Percentiles rank a stretch among this genome's conserved stretches.
These are phyloP conservation scores for Solanum microdontum DNA, from an alignment of 257 asterid genomes.

Conservation along the genomic window DNA sequence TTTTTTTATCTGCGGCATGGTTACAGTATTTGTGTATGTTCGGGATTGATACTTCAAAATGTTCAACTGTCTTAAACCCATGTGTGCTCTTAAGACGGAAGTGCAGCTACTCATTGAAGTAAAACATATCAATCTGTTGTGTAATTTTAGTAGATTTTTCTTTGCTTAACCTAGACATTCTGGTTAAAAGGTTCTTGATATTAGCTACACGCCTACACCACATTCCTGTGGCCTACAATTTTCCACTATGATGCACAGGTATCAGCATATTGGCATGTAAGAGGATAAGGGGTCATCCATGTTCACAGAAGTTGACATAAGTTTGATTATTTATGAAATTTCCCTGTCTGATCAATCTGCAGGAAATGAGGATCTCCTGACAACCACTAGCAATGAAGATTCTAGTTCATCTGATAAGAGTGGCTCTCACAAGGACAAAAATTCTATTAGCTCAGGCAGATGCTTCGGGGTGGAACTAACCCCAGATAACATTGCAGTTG, in stretches of 20 bases:
- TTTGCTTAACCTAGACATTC: not conserved
- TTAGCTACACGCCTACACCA: not conserved
- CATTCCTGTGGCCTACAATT: not conserved
- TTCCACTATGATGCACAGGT: not conserved
- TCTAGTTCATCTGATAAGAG: slow-evolving; percentile 30
- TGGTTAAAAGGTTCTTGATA: not conserved
- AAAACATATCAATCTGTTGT: not conserved
- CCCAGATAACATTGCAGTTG: slow-evolving; percentile 86
- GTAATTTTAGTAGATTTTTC: not conserved
- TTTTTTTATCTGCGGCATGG: not conserved
- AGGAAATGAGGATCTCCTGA: slow-evolving; percentile 41
- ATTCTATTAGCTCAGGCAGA: slow-evolving; percentile 31
- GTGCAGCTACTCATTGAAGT: not conserved
- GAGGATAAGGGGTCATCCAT: not conserved
- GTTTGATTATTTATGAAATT: not conserved
- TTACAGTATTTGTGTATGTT: not conserved
- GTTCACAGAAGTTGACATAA: not conserved
- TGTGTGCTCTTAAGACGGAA: not conserved
- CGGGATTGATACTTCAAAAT: not conserved
- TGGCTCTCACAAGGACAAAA: slow-evolving; percentile 31
- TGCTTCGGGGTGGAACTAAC: slow-evolving; percentile 81
- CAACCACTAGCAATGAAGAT: slow-evolving; percentile 36
- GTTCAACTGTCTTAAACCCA: not conserved
- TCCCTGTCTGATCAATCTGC: slow-evolving; percentile 17
- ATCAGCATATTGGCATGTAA: not conserved